Conservation (phyloP, 169 alveolate genomes). For the Miamiensis avidus region DNA sequence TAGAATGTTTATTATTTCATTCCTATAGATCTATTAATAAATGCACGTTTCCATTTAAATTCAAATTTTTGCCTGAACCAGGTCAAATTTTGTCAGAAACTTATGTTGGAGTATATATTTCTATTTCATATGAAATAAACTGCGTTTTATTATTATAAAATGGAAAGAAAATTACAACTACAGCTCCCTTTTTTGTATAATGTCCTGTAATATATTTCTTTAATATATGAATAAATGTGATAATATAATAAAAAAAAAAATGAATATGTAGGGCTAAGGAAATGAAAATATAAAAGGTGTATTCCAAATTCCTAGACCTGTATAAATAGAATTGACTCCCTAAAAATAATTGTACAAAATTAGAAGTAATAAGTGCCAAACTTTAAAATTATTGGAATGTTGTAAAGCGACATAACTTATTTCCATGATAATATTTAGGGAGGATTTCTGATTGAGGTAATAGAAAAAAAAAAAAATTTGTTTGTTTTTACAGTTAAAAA, state of each 20-base stretch:
- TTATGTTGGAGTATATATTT: slow-evolving; percentile 45
- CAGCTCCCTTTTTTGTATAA: slow-evolving; percentile 5
- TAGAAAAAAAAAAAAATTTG: slow-evolving; percentile 32
- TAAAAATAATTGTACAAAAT: too few species aligned
- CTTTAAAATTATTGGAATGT: not conserved
- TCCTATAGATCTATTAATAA: not conserved
- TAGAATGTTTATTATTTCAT: not conserved
- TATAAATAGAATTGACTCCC: not conserved
- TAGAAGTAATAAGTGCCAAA: not conserved
- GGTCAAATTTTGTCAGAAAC: slow-evolving; percentile 34
- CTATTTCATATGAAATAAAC: slow-evolving; percentile 11
- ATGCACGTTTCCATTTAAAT: slow-evolving; percentile 31
- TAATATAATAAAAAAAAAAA: not conserved
- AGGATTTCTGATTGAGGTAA: slow-evolving; percentile 10
- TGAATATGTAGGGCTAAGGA: not conserved
- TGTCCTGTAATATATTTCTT: slow-evolving; percentile 3
- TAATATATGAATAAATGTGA: not conserved
- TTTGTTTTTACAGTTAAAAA: slow-evolving; percentile 7
- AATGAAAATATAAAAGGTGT: not conserved
- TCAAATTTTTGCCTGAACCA: slow-evolving; percentile 16
- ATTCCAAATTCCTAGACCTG: not conserved
- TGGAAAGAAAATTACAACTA: not conserved
- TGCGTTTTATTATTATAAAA: not conserved
- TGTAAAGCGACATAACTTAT: slow-evolving; percentile 18
- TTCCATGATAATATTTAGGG: slow-evolving; percentile 9